These are phyloP conservation scores for Eremomyces bilateralis DNA, from an alignment of 495 filamentous ascomycete genomes.

Conservation along the genomic window DNA sequence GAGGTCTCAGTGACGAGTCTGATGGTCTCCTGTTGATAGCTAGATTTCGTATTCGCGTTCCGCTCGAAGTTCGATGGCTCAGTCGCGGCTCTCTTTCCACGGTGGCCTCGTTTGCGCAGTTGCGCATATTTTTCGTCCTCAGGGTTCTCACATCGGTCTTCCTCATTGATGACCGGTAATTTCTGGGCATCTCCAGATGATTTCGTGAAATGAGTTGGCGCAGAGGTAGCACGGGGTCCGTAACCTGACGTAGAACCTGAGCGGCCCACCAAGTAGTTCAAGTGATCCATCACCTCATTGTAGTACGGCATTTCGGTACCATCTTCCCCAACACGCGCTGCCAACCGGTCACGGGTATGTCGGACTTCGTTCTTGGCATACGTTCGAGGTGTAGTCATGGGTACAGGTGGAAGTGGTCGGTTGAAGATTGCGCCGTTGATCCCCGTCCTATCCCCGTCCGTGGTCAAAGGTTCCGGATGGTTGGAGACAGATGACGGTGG, in stretches of 20 bases:
- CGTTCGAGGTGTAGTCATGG: background rate
- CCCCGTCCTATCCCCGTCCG: no score
- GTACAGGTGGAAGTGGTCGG: background rate
- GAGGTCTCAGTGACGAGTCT: slow-evolving; percentile 16
- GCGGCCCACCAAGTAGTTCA: slow-evolving; percentile 1
- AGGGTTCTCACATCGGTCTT: slow-evolving; percentile 11
- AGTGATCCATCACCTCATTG: slow-evolving; percentile 21
- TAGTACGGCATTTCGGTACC: slow-evolving; percentile 27
- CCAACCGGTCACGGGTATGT: background rate
- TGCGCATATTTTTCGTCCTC: slow-evolving; percentile 4
- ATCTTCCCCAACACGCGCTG: slow-evolving; percentile 19
- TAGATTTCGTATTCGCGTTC: slow-evolving; percentile 7
- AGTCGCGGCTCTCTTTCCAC: slow-evolving; percentile 17
- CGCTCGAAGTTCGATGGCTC: slow-evolving; percentile 11
- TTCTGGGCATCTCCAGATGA: slow-evolving; percentile 10
- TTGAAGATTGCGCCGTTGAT: slow-evolving; percentile 15
- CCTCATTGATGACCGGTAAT: slow-evolving; percentile 20
- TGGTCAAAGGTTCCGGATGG: slow-evolving; percentile 36
- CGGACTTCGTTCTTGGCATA: background rate
- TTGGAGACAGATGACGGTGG: slow-evolving; percentile 23
- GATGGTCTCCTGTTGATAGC: slow-evolving; percentile 15
- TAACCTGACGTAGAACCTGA: background rate
- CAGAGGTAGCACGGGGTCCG: slow-evolving; percentile 28
- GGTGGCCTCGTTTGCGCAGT: slow-evolving; percentile 7
- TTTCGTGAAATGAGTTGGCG: slow-evolving; percentile 24